Base-by-base conservation (phyloP, 306 rosid genomes). In the Datisca glomerata region DNA sequence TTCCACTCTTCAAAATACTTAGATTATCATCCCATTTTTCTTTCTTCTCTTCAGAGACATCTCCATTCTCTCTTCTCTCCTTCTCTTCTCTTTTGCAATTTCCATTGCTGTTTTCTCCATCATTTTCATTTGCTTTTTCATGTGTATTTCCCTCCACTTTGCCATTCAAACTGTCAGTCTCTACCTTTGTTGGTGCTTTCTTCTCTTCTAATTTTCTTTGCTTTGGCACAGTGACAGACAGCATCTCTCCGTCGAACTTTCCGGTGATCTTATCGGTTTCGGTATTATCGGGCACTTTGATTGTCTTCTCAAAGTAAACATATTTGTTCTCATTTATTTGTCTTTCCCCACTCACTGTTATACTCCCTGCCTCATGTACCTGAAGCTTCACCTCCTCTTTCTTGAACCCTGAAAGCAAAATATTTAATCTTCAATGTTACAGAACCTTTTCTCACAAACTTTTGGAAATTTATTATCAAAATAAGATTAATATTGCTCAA, bases 351-450 rank as follows among this genome's bases (percentile, higher is more conserved):
- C 28, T 56, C 7, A 73, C 51, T 18, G 17, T 61, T 10, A 85
- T 19, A 6, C 39, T 12, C 8, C 75, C 79, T 12, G 64, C 12
- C 51, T 46, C 42, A 31, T 62, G 41, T 24, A 74, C 45, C 24
- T 43, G 67, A 51, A 85, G 56, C 61, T 38, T 64, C 66, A 85
- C 68, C 25, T 76, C 80, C 22, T 80, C 77, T 63, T 24, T 74
- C 48, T 47, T 64, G 61, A 80, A 85, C 12, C 47, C 95, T 83
- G 37, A 37, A 29, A 45, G 12, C 31, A 27, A 4, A 27, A 27
- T 27, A 27, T 27, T 4, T 27, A 27, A 4, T 4, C 4, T 7
- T 27, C 31, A 7, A 7, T 4, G 7, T 7, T 27, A 27, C n/a
- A n/a, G n/a, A n/a, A n/a, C n/a, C n/a, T n/a, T n/a, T n/a, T n/a